Conservation (phyloP, 345 rosid genomes). For the Rhodamnia rubescens region DNA sequence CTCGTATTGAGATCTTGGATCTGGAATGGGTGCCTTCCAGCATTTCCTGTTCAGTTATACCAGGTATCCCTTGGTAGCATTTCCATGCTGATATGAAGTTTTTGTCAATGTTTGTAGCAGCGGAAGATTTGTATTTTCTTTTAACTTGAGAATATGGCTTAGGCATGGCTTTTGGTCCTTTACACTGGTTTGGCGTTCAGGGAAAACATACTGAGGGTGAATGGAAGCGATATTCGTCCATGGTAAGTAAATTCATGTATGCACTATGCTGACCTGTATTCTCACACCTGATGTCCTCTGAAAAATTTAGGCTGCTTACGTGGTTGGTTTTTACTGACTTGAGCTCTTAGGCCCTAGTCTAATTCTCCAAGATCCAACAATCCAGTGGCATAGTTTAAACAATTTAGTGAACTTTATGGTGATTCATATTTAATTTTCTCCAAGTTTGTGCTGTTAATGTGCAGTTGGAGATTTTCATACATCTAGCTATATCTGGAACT, state of each 20-base stretch:
- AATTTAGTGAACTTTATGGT: neutral
- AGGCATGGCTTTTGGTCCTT: constrained; percentile 96
- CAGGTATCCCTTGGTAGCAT: constrained; percentile 32
- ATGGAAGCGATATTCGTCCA: constrained; percentile 97
- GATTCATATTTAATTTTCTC: neutral
- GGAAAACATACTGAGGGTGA: constrained; percentile 85
- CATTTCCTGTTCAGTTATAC: constrained; percentile 92
- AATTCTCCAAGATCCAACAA: neutral
- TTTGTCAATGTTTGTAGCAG: neutral
- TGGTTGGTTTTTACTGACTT: neutral
- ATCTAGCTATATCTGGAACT: neutral
- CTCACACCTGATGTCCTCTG: neutral
- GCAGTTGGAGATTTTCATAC: neutral
- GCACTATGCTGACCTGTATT: neutral
- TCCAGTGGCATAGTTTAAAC: neutral
- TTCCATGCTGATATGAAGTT: neutral
- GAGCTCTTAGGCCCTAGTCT: neutral
- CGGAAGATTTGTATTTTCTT: neutral
- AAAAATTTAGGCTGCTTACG: neutral
- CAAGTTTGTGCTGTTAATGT: neutral
- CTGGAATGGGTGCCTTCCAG: constrained; percentile 91
- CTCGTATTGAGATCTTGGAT: constrained; percentile 63
- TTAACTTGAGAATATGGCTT: neutral
- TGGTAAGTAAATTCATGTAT: constrained; percentile 36
- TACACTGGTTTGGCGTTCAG: constrained; percentile 94